phyloP scores from a whole-genome alignment of 331 rosid species.

The Saraca asoca region DNA sequence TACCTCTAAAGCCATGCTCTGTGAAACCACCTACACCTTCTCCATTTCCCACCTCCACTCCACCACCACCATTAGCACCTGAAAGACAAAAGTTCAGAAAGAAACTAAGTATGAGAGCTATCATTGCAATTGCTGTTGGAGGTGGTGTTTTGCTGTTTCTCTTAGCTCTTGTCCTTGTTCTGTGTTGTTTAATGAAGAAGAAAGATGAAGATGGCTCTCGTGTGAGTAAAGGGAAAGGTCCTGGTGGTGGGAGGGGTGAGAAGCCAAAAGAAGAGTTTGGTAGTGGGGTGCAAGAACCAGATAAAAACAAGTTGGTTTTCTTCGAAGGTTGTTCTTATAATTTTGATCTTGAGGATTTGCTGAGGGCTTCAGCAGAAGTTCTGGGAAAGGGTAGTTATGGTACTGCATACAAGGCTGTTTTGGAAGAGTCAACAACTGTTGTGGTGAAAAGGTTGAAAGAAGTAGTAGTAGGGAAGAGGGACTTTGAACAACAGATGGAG shows the following conservation, averaged over 20 bases:
- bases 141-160: conserved; percentile 59
- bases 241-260: conserved; percentile 66
- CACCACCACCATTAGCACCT: conserved; percentile 43
- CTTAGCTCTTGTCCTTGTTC: conserved; percentile 49
- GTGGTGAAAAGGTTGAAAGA: conserved; percentile 97
- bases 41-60: conserved; percentile 44
- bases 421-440: conserved; percentile 91
- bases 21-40: conserved; percentile 54
- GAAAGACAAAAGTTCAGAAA: conserved; percentile 43
- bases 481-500: conserved; percentile 91
- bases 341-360: conserved; percentile 92
- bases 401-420: conserved; percentile 91
- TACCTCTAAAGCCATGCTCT: conserved; percentile 68
- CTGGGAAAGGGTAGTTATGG: conserved; percentile 96
- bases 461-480: conserved; percentile 89
- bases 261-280: conserved; percentile 93
- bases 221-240: conserved; percentile 59
- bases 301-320: conserved; percentile 90
- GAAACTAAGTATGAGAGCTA: conserved; percentile 62
- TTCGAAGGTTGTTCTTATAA: conserved; percentile 85
- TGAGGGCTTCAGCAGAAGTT: conserved; percentile 97
- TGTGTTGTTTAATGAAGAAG: conserved; percentile 68
- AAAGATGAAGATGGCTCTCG: conserved; percentile 40
- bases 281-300: conserved; percentile 92
- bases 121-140: conserved; percentile 80